Conservation (phyloP, 495 filamentous ascomycete genomes). For the Lepraria neglecta region DNA sequence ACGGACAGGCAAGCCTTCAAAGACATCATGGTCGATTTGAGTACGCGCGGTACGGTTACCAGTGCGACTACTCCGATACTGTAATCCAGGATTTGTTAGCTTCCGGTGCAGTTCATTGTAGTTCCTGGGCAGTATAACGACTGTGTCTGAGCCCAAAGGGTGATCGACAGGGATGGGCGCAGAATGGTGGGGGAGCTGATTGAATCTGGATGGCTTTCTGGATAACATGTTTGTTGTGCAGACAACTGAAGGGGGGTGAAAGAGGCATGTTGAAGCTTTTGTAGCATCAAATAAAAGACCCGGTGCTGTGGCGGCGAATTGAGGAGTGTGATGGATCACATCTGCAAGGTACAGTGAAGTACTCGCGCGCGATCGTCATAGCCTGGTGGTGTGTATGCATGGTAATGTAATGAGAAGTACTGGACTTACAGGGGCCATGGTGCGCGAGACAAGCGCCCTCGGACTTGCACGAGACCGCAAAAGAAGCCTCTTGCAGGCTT, state of each 20-base stretch:
- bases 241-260: background rate
- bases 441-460: background rate
- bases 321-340: slow-evolving; percentile 10
- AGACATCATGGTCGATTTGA: slow-evolving; percentile 87
- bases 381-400: slow-evolving; percentile 12
- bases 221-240: slow-evolving; percentile 7
- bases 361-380: slow-evolving; percentile 17
- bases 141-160: slow-evolving; percentile 7
- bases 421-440: slow-evolving; percentile 22
- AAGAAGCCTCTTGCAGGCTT: background rate
- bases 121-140: slow-evolving; percentile 12
- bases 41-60: slow-evolving; percentile 64
- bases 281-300: background rate
- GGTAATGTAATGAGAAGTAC: slow-evolving; percentile 7
- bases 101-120: slow-evolving; percentile 10
- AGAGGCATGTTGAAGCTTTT: background rate
- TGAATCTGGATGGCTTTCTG: background rate
- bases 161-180: background rate
- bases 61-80: slow-evolving; percentile 53
- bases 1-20: slow-evolving; percentile 87
- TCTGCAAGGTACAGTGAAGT: slow-evolving; percentile 13
- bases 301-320: background rate
- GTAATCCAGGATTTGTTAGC: slow-evolving; percentile 16
- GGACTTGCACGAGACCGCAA: background rate
- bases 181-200: background rate